Base-by-base conservation (phyloP, 768 basidiomycete species). In the Lenzites betulinus region DNA sequence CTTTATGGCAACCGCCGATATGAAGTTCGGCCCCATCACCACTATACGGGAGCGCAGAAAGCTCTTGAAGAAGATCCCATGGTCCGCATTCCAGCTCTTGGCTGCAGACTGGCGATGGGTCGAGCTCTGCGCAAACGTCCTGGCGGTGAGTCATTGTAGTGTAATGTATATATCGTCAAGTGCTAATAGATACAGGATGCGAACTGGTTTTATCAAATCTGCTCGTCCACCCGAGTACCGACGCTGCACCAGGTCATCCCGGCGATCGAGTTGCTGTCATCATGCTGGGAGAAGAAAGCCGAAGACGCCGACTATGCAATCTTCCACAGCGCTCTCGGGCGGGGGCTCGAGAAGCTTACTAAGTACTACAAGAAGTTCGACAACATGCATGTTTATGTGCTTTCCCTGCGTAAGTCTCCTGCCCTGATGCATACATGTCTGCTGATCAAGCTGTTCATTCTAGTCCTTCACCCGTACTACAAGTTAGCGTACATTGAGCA, bases 1-100 rank as follows among this genome's bases (percentile, higher is more conserved):
- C 0, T 66, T 67, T 42, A 22, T 64, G 18, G 66, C 66, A 67
- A 64, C 67, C 0, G 70, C 74, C 0, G 69, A 74, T 49, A 44
- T 66, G 3, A 58, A 67, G 7, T 75, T 62, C 54, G 71, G 74
- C 5, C 70, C 74, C 3, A 72, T 75, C 47, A 75, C 73, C 0
- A 63, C 12, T 6, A 58, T 25, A 16, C 26, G 13, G 25, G 52
- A 72, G 67, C 69, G 72, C 12, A 54, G 68, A 0, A 69, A 75
- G 13, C 53, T 9, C 62, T 71, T 9, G 71, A 73, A 43, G 42
- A 43, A 43, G n/a, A 43, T 43, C n/a, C 7, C 7, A 3, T 43
- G 42, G 42, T 2, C n/a, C n/a, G 42, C 42, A 3, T 43, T 43
- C n/a, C 42, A 22, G 5, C 42, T 43, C 2, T 18, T 9, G 42